A percentile compares a stretch with the other conserved stretches of the same genome.
Evolutionary conservation across 2,329 filamentous ascomycete species (phyloP).

Genomic region (Colletotrichum incanum): DNA sequence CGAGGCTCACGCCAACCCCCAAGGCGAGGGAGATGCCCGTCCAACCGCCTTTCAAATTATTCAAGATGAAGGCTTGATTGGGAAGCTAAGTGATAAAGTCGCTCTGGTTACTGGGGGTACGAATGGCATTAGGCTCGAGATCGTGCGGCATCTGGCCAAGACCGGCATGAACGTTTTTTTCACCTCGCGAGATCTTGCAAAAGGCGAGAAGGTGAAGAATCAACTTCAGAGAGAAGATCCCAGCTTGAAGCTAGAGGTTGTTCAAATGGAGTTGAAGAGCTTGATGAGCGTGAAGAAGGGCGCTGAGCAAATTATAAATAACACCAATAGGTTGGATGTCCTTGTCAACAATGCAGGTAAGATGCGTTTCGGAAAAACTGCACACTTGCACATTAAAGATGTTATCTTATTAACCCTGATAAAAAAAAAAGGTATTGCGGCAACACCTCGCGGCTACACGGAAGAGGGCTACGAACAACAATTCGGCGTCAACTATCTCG

Average conservation of each 20-base stretch:
- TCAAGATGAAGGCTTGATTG: slow-evolving; percentile 49
- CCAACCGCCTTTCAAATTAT: slow-evolving; percentile 57
- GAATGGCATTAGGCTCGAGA: slow-evolving; percentile 60
- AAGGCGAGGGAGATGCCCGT: slow-evolving; percentile 54
- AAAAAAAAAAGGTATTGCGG: slow-evolving; percentile 39
- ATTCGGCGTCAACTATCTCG: slow-evolving; percentile 68
- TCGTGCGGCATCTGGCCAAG: slow-evolving; percentile 57
- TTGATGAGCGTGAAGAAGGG: slow-evolving; percentile 51
- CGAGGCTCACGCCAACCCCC: slow-evolving; percentile 29
- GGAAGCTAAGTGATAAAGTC: slow-evolving; percentile 54
- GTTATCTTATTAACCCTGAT: not conserved
- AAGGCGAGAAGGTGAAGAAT: slow-evolving; percentile 47
- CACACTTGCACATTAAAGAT: not conserved
- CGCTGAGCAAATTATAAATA: slow-evolving; percentile 43
- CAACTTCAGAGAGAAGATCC: slow-evolving; percentile 21
- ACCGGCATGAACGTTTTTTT: slow-evolving; percentile 62
- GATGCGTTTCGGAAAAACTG: not conserved
- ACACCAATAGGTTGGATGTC: slow-evolving; percentile 46
- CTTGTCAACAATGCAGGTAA: slow-evolving; percentile 61
- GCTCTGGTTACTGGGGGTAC: slow-evolving; percentile 60
- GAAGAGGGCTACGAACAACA: slow-evolving; percentile 53
- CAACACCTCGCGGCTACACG: slow-evolving; percentile 38
- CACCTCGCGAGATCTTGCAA: slow-evolving; percentile 57
- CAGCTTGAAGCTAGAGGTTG: slow-evolving; percentile 50
- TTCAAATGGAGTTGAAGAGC: slow-evolving; percentile 51